A percentile compares a stretch with the other conserved stretches of the same genome.
These are phyloP conservation scores for Trichoderma harzianum DNA, from an alignment of 2,329 filamentous ascomycete species.

Conservation along the genomic window DNA sequence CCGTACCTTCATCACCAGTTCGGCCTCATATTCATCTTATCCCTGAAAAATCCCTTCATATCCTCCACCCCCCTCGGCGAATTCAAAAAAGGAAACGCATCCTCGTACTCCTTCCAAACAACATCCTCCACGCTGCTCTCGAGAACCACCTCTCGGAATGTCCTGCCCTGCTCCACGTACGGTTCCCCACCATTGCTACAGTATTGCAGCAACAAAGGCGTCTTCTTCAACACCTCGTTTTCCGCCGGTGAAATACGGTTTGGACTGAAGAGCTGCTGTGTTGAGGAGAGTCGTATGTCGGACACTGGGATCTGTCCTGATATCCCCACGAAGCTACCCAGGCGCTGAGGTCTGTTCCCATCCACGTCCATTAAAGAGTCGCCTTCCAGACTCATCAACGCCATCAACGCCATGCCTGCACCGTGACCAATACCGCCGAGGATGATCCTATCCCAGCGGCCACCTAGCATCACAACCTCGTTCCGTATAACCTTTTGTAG, in stretches of 20 bases:
- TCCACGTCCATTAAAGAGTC: too few relatives aligned
- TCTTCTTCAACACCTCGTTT: neutral
- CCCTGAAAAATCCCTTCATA: conserved; percentile 5
- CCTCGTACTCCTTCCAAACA: conserved; percentile 1
- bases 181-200: neutral
- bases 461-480: conserved; percentile 1
- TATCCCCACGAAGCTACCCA: conserved; percentile 6
- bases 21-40: neutral
- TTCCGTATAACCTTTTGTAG: neutral
- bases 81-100: conserved; percentile 3
- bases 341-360: neutral
- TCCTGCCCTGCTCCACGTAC: neutral
- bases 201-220: conserved; percentile 5
- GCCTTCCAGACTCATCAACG: neutral
- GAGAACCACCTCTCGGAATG: neutral
- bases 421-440: conserved; percentile 8
- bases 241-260: neutral
- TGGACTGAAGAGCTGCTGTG: neutral
- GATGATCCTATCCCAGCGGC: conserved; percentile 6
- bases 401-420: neutral
- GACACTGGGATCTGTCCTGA: neutral
- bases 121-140: neutral
- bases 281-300: neutral
- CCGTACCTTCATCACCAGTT: neutral
- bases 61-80: conserved; percentile 10